Percentiles rank a stretch among this genome's conserved stretches.
Evolutionary conservation across 208 protist genomes (phyloP).

Genomic region (Wallacemonas sp.): DNA sequence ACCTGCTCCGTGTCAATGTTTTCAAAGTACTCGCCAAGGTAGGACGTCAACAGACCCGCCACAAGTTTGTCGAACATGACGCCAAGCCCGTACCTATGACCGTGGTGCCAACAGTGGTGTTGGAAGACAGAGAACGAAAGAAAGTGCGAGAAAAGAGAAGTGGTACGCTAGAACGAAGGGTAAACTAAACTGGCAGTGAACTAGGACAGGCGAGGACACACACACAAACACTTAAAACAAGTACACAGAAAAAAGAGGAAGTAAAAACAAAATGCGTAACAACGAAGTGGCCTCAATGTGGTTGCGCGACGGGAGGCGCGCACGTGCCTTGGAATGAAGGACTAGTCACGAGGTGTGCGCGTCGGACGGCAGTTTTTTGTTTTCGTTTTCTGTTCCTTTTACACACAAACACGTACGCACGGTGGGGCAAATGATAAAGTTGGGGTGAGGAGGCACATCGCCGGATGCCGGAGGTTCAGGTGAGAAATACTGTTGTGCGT

Average conservation of each 20-base stretch:
- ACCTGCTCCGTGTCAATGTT: constrained; percentile 83
- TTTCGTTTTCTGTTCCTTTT: too few relatives aligned
- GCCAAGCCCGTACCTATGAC: background rate
- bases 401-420: too few relatives aligned
- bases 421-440: too few relatives aligned
- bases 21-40: constrained; percentile 84
- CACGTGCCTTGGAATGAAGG: too few relatives aligned
- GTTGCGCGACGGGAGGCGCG: too few relatives aligned
- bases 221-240: background rate
- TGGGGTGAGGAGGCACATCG: too few relatives aligned
- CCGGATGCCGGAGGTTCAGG: too few relatives aligned
- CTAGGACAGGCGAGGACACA: background rate
- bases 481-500: too few relatives aligned
- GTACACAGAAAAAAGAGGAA: background rate
- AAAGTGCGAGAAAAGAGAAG: constrained; percentile 3
- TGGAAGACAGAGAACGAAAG: constrained; percentile 3
- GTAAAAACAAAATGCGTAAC: background rate
- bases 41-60: constrained; percentile 61
- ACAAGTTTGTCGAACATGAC: constrained; percentile 84
- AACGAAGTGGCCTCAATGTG: too few relatives aligned
- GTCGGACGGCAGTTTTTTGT: too few relatives aligned
- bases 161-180: background rate
- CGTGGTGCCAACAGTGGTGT: background rate
- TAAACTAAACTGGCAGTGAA: background rate
- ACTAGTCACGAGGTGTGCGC: too few relatives aligned